A percentile compares a stretch with the other conserved stretches of the same genome.
Evolutionary conservation across 139 green algal genomes (phyloP).

Genomic region (Spirogloea muscicola): DNA sequence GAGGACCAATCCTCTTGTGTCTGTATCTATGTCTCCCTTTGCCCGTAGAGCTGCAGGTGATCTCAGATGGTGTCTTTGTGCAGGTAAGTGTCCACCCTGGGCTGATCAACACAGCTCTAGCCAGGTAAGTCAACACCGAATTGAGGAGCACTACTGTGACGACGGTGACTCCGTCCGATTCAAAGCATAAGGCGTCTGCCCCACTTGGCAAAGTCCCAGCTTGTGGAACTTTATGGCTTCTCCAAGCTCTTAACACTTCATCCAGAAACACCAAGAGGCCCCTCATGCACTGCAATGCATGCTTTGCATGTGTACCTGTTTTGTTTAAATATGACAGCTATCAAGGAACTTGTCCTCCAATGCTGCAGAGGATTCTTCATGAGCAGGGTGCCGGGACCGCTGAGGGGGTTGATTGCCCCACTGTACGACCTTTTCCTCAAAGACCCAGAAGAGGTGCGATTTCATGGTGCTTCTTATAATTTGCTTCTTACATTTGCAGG

Average conservation of each 20-base stretch:
- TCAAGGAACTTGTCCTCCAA: too few relatives aligned
- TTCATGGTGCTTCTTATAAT: not conserved
- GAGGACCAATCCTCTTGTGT: not conserved
- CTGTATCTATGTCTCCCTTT: not conserved
- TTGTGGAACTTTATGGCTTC: not conserved
- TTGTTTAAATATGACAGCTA: too few relatives aligned
- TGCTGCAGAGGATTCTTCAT: too few relatives aligned
- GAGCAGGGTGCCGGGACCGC: too few relatives aligned
- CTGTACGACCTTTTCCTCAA: not conserved
- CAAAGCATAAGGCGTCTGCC: too few relatives aligned
- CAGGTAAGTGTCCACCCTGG: slow-evolving; percentile 38
- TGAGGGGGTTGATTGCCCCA: too few relatives aligned
- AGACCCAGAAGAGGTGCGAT: not conserved
- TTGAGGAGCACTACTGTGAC: too few relatives aligned
- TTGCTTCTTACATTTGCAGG: slow-evolving; percentile 4
- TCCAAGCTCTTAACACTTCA: not conserved
- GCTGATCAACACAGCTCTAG: slow-evolving; percentile 19
- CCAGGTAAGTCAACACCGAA: slow-evolving; percentile 12
- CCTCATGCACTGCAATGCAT: too few relatives aligned
- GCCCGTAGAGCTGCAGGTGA: not conserved
- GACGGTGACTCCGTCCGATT: too few relatives aligned
- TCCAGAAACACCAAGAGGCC: not conserved
- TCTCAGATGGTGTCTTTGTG: slow-evolving; percentile 5
- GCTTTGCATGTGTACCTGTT: too few relatives aligned
- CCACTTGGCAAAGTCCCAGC: not conserved